These are phyloP conservation scores for Ustilago vetiveriae DNA, from an alignment of 1,284 basidiomycete species.

Conservation along the genomic window DNA sequence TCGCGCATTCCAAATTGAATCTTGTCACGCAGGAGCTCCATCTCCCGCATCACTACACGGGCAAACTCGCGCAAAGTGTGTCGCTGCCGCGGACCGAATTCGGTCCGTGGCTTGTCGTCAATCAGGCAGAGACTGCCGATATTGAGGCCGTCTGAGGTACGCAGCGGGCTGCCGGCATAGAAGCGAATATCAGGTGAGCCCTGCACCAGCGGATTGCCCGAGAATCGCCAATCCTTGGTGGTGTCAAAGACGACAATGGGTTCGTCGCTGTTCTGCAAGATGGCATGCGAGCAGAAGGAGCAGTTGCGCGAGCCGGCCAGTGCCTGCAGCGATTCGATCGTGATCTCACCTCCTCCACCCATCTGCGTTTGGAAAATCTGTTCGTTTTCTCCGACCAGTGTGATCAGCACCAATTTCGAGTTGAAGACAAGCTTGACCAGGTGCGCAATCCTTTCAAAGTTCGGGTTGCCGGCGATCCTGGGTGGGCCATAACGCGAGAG, in stretches of 20 bases:
- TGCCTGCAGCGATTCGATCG: slow-evolving; percentile 33
- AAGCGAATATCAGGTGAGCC: slow-evolving; percentile 80
- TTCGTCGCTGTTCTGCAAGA: slow-evolving; percentile 85
- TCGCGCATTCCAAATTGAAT: slow-evolving; percentile 90
- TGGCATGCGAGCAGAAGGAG: slow-evolving; percentile 84
- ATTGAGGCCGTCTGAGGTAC: slow-evolving; percentile 88
- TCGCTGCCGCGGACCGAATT: slow-evolving; percentile 86
- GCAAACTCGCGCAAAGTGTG: slow-evolving; percentile 95
- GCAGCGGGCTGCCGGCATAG: slow-evolving; percentile 88
- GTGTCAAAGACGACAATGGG: slow-evolving; percentile 87
- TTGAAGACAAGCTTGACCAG: slow-evolving; percentile 91
- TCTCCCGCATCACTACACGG: slow-evolving; percentile 87
- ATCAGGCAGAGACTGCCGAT: slow-evolving; percentile 87
- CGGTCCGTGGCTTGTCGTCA: slow-evolving; percentile 82
- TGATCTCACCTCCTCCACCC: slow-evolving; percentile 69
- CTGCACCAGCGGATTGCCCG: slow-evolving; percentile 79
- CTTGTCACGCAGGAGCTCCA: slow-evolving; percentile 94
- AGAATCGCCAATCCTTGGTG: slow-evolving; percentile 85
- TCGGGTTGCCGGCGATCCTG: slow-evolving; percentile 75
- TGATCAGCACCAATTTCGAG: slow-evolving; percentile 83
- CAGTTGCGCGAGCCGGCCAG: slow-evolving; percentile 72
- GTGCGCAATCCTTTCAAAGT: slow-evolving; percentile 89
- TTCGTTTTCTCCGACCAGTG: slow-evolving; percentile 81
- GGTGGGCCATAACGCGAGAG: slow-evolving; percentile 59
- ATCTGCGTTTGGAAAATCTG: slow-evolving; percentile 87